These are phyloP conservation scores for Melaleuca quinquenervia DNA, from an alignment of 345 rosid species.

Conservation along the genomic window DNA sequence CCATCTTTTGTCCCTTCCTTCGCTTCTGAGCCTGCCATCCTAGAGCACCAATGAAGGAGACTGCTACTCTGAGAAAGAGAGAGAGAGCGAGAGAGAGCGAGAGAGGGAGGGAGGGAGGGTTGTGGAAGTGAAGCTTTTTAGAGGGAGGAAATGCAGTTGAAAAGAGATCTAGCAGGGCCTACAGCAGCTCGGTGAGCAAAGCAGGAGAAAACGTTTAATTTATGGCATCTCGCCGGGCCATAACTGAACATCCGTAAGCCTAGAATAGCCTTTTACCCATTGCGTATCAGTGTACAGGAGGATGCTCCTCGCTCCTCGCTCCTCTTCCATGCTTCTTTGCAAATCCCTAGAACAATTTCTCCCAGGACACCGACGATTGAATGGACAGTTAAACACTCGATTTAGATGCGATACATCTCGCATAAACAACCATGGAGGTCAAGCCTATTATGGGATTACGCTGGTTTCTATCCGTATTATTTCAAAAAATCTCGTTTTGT, in stretches of 20 bases:
- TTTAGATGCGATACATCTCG: neutral
- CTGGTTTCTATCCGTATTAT: neutral
- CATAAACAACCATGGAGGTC: neutral
- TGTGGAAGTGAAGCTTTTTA: neutral
- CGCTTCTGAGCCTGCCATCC: conserved; percentile 2
- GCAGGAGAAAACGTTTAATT: neutral
- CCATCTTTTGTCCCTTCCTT: neutral
- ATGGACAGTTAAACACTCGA: neutral
- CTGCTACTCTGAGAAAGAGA: neutral
- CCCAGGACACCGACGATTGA: neutral
- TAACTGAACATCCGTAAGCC: neutral
- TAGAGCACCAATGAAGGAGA: neutral
- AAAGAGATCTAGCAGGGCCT: neutral
- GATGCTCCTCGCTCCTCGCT: no score
- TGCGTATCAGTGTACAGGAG: neutral
- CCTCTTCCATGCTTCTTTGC: no score
- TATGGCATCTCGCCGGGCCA: neutral
- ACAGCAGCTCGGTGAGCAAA: neutral
- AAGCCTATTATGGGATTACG: neutral
- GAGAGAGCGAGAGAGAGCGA: no score
- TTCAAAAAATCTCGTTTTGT: neutral
- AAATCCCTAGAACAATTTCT: neutral
- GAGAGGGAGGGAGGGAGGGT: neutral
- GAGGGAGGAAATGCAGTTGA: neutral
- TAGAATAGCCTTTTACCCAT: neutral